Evolutionary conservation across 2,329 filamentous ascomycete species (phyloP).

Genomic region (Diaporthe caulivora): DNA sequence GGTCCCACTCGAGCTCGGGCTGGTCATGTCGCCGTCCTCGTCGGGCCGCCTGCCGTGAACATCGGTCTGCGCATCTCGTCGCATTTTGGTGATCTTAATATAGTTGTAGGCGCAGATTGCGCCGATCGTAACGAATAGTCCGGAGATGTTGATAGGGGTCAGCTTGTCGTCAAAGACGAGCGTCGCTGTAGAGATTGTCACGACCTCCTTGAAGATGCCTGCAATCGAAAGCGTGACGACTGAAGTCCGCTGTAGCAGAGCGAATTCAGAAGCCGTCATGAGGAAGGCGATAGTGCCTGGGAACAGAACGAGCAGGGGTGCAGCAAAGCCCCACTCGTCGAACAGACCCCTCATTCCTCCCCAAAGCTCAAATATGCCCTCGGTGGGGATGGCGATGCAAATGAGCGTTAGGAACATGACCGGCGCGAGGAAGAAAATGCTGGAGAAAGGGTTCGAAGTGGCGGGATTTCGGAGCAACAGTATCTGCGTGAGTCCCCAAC

Average conservation of each 20-base stretch:
- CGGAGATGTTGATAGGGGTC: slow-evolving; percentile 87
- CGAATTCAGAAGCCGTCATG: slow-evolving; percentile 98
- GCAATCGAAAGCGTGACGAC: slow-evolving; percentile 97
- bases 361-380: slow-evolving; percentile 78
- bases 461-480: slow-evolving; percentile 93
- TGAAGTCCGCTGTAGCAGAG: slow-evolving; percentile 91
- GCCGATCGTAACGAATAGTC: slow-evolving; percentile 86
- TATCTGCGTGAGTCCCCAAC: slow-evolving; percentile 98
- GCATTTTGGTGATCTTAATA: slow-evolving; percentile 93
- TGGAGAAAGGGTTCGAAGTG: slow-evolving; percentile 95
- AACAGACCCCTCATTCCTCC: slow-evolving; percentile 75
- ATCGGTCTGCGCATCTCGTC: slow-evolving; percentile 74
- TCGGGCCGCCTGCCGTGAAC: slow-evolving; percentile 58
- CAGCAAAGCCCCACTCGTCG: slow-evolving; percentile 76
- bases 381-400: slow-evolving; percentile 84
- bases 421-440: slow-evolving; percentile 96
- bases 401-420: slow-evolving; percentile 93
- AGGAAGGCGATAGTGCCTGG: slow-evolving; percentile 92
- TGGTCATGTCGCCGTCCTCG: slow-evolving; percentile 48
- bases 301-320: slow-evolving; percentile 84
- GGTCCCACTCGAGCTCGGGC: slow-evolving; percentile 52
- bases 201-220: slow-evolving; percentile 98
- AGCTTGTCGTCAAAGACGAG: slow-evolving; percentile 90
- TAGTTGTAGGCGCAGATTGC: slow-evolving; percentile 95
- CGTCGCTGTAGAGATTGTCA: slow-evolving; percentile 91